phyloP scores from a whole-genome alignment of 2,329 filamentous ascomycete genomes.

The Fragosphaeria purpurea region DNA sequence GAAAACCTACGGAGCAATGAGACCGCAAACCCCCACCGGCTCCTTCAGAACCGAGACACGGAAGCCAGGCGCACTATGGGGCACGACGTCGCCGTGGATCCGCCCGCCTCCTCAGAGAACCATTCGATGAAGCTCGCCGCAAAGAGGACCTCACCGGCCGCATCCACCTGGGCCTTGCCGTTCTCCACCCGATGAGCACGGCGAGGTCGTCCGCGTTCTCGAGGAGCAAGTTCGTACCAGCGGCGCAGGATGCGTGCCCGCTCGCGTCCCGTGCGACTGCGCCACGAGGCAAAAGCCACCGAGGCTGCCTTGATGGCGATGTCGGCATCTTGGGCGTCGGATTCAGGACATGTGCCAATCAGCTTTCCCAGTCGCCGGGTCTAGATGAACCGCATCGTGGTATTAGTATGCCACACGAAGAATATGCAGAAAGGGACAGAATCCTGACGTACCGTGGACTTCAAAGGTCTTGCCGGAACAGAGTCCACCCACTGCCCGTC shows the following conservation, averaged over 20 bases:
- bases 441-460: no score
- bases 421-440: no score
- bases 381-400: constrained; percentile 20
- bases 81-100: constrained; percentile 64
- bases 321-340: constrained; percentile 65
- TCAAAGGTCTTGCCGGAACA: no score
- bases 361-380: constrained; percentile 72
- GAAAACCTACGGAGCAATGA: constrained; percentile 58
- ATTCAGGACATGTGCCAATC: constrained; percentile 79
- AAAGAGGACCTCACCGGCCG: constrained; percentile 60
- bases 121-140: constrained; percentile 67
- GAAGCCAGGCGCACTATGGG: constrained; percentile 58
- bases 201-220: constrained; percentile 72
- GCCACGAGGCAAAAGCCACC: constrained; percentile 61
- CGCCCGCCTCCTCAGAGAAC: constrained; percentile 69
- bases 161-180: constrained; percentile 69
- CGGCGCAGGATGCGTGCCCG: constrained; percentile 61
- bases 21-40: constrained; percentile 69
- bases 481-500: no score
- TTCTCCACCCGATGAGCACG: constrained; percentile 79
- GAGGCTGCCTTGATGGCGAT: constrained; percentile 74
- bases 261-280: constrained; percentile 61
- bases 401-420: no score
- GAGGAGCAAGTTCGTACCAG: constrained; percentile 71
- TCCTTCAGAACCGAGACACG: constrained; percentile 72